Base-by-base conservation (phyloP, 2,329 filamentous ascomycete species). In the Fusarium sp. region DNA sequence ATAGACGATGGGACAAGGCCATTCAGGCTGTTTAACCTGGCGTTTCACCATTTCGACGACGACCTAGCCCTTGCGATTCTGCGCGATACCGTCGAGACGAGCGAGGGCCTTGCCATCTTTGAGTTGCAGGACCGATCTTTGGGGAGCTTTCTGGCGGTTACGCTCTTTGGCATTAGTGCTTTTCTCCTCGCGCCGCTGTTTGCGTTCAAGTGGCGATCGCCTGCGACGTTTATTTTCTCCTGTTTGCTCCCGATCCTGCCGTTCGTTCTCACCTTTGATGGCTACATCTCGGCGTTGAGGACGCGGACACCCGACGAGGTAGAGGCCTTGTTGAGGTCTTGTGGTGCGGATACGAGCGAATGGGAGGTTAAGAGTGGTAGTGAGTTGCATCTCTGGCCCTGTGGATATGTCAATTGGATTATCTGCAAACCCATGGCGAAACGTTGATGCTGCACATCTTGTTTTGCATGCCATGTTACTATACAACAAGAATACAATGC, bases 11-110 rank as follows among this genome's bases (percentile, higher is more conserved):
- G 76, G 4, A 78, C 77, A 44, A 82, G 80, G 69, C 82, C 90
- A 19, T 89, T 92, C 70, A 80, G 90, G 5, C 76, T 92, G 45
- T 93, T 90, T 73, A 90, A 88, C 71, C 79, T 92, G 3, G 84
- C 88, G 1, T 93, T 93, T 69, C 90, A 93, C 73, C 90, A 93
- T 75, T 93, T 93, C 65, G 82, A 87, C 59, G 87, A 92, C 68
- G 75, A 76, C 4, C 74, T 87, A 15, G 90, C 88, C 1, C 76
- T 72, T 23, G 78, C 80, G 9, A 88, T 92, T 27, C 72, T 93
- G 29, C 79, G 78, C 48, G 86, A 89, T 70, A 88, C 88, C 0
- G 73, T 91, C 33, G 79, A 84, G 65, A 90, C 84, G 0, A 83
- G 84, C 48, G 82, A 89, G 59, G 89, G 84, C 0, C 88, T 92